Evolutionary conservation across 2,329 filamentous ascomycete genomes (phyloP), one percentile per base, ranked within the genome.

Genomic region (Fusarium lyarnte): DNA sequence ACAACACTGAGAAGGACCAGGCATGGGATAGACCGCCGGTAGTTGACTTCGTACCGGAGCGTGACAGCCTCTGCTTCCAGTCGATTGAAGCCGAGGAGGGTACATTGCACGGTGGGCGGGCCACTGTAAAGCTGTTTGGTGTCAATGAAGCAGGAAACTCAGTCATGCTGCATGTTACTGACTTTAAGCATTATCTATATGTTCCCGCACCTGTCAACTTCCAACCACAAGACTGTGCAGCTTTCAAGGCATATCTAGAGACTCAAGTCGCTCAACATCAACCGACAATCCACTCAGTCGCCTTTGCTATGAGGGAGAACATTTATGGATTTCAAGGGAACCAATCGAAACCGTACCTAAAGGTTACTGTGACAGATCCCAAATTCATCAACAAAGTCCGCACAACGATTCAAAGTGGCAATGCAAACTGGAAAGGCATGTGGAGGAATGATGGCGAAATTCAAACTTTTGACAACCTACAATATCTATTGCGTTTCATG

Each of bases 401-500:
- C 49, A 87, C 86, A 8, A 86, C 90, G 2, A 92, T 99, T 52
- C 93, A 98, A 81, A 85, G 85, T 13, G 91, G 92, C 14, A 86
- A 89, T 65, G 92, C 93, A 66, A 98, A 98, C 79, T 98, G 94
- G 88, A 97, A 95, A 81, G 91, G 92, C 8, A 87, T 98, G 81
- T 99, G 96, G 95, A 92, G 90, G 74, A 88, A 85, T 25, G 85
- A 87, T 11, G 87, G 87, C 25, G 92, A 92, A 25, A 90, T 98
- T 72, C 88, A 95, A 81, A 98, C 96, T 0, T 99, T 95, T 77
- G 96, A 99, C 85, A 98, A 92, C 75, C 95, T 99, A 63, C 94
- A 97, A 85, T 99, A 98, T 79, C 90, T 98, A 31, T 83, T 98
- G 73, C 89, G 96, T 57, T 98, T 99, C 83, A 99, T 99, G 96